A percentile compares a stretch with the other conserved stretches of the same genome.
Evolutionary conservation across 1,139 yeast species (phyloP).

Genomic region (Meyerozyma carpophila): DNA sequence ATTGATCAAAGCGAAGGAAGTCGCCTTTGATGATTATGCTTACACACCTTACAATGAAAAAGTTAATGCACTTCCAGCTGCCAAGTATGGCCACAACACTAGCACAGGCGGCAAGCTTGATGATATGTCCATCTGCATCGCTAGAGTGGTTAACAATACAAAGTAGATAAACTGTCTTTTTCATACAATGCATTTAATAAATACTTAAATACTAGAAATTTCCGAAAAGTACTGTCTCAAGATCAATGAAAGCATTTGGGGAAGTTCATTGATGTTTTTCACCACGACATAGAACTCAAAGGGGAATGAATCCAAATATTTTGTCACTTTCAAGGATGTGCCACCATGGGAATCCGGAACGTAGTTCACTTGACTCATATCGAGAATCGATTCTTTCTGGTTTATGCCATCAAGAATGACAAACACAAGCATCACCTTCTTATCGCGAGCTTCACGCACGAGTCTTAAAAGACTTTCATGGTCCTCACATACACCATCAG

Average conservation of each 20-base stretch:
- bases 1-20: constrained; percentile 40
- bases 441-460: constrained; percentile 89
- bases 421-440: constrained; percentile 90
- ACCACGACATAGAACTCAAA: constrained; percentile 96
- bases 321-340: constrained; percentile 69
- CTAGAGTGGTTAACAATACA: constrained; percentile 27
- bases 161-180: not conserved
- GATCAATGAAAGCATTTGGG: constrained; percentile 84
- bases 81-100: constrained; percentile 23
- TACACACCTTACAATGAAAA: constrained; percentile 52
- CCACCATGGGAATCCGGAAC: constrained; percentile 64
- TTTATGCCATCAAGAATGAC: constrained; percentile 89
- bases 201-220: constrained; percentile 23
- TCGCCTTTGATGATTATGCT: constrained; percentile 51
- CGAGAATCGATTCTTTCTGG: constrained; percentile 80
- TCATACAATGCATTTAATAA: constrained; percentile 1
- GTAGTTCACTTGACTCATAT: constrained; percentile 90
- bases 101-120: constrained; percentile 53
- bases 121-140: constrained; percentile 50
- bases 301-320: constrained; percentile 90
- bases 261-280: constrained; percentile 80
- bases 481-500: constrained; percentile 97
- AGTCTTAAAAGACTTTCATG: constrained; percentile 76
- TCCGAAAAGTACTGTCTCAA: constrained; percentile 90
- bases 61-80: constrained; percentile 39